Base-by-base conservation (phyloP, 169 alveolate genomes). In the Prorocentrum cordatum region DNA sequence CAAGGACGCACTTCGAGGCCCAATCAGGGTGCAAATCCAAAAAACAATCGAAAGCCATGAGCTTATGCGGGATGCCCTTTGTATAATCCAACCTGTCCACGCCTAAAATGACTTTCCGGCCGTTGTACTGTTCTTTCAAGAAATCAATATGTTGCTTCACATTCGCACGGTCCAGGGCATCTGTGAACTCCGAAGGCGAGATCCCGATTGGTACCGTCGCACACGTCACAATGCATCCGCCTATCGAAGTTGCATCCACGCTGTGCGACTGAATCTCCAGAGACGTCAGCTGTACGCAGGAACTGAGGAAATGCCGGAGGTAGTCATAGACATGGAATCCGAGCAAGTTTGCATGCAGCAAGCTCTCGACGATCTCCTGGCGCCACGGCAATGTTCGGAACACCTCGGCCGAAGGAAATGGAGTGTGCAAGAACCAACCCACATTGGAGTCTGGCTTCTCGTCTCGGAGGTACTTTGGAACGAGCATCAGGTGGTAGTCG, bases 401-500 rank as follows among this genome's bases (percentile, higher is more conserved):
- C 27, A 97, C 86, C 73, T 95, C 98, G 29, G 84, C 92, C 87
- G 98, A 94, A 22, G 99, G 99, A 90, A 97, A 97, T 38, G 98
- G 97, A 26, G 96, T 94, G 93, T 97, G 99, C 86, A 97, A 92
- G 92, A 95, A 97, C 66, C 96, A 67, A 59, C 87, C 87, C 36
- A 97, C 94, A 36, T 80, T 62, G 45, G 83, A 87, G 35, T 77
- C 80, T 12, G 82, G 89, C 42, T 50, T 47, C 31, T 66, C 62
- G 36, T 79, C 54, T 16, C 90, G 75, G 14, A 89, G 47, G 20
- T 62, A 70, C 35, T 68, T 58, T 12, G 98, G 97, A 14, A 95
- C 95, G 93, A 96, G 91, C 80, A 96, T 85, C 61, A 97, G 26
- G 32, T 92, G 93, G 61, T 83, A 92, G 68, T 92, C 93, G 9